Percentiles rank a stretch among this genome's conserved stretches.
phyloP scores from a whole-genome alignment of 202 grass and related monocot genomes.

The Schoenoplectus triqueter region DNA sequence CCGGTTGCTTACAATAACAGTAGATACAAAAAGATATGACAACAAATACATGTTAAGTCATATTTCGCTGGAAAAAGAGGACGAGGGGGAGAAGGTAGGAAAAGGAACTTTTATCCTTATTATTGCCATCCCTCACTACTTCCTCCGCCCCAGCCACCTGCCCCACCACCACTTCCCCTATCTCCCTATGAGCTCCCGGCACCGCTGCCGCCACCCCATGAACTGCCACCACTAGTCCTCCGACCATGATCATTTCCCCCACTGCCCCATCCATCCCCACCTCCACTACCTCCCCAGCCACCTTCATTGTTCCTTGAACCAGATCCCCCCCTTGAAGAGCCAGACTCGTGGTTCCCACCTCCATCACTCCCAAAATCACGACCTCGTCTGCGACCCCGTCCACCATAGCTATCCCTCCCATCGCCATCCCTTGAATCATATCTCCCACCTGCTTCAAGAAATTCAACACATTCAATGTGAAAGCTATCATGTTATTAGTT shows the following conservation, averaged over 20 bases:
- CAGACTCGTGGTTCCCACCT: conserved; percentile 40
- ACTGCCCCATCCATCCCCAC: conserved; percentile 5
- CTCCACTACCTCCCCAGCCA: conserved; percentile 31
- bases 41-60: not conserved
- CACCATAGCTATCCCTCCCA: conserved; percentile 53
- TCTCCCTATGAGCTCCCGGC: not conserved
- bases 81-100: not conserved
- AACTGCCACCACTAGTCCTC: conserved; percentile 33
- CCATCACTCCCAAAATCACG: conserved; percentile 54
- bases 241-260: not conserved
- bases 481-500: not conserved
- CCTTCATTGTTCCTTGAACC: conserved; percentile 35
- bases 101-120: conserved; percentile 18
- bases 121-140: conserved; percentile 46
- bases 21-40: conserved; percentile 14
- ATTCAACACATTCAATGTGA: not conserved
- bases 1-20: not conserved
- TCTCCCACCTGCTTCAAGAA: conserved; percentile 61
- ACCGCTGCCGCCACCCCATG: not conserved
- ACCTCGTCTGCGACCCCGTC: conserved; percentile 45
- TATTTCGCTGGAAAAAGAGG: conserved; percentile 5
- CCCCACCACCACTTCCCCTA: conserved; percentile 17
- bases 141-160: conserved; percentile 38
- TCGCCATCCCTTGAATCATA: conserved; percentile 73
- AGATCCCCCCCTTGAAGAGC: conserved; percentile 42